Evolutionary conservation across 495 filamentous ascomycete genomes (phyloP).

Genomic region (Tuber aestivum): DNA sequence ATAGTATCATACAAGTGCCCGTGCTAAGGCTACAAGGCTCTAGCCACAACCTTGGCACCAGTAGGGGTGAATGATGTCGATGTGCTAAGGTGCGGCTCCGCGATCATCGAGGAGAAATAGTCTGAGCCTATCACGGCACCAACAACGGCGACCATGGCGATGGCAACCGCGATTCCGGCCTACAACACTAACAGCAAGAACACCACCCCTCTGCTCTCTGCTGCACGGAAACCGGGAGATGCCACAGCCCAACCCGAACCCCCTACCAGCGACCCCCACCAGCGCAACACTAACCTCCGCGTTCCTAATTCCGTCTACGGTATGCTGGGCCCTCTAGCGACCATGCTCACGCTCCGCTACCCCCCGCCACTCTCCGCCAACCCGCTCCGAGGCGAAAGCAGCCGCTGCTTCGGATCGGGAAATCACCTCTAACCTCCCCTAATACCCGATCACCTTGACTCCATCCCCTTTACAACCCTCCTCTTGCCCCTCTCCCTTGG

Average conservation of each 20-base stretch:
- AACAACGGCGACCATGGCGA: neutral
- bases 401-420: constrained; percentile 43
- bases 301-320: neutral
- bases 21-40: too few relatives aligned
- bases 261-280: neutral
- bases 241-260: constrained; percentile 37
- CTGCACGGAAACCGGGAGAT: constrained; percentile 19
- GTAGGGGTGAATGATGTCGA: too few relatives aligned
- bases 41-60: too few relatives aligned
- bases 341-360: neutral
- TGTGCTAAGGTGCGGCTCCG: constrained; percentile 5
- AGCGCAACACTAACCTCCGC: neutral
- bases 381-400: constrained; percentile 31
- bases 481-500: constrained; percentile 36
- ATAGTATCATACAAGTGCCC: too few relatives aligned
- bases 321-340: neutral
- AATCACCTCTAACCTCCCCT: constrained; percentile 43
- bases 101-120: constrained; percentile 23
- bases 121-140: too few relatives aligned
- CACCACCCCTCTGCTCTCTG: neutral
- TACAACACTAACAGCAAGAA: neutral
- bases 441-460: constrained; percentile 19
- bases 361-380: neutral
- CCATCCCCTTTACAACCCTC: constrained; percentile 19
- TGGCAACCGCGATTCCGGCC: neutral